Conservation (phyloP, 2,329 filamentous ascomycete species). For the Niveomyces coronatus region DNA sequence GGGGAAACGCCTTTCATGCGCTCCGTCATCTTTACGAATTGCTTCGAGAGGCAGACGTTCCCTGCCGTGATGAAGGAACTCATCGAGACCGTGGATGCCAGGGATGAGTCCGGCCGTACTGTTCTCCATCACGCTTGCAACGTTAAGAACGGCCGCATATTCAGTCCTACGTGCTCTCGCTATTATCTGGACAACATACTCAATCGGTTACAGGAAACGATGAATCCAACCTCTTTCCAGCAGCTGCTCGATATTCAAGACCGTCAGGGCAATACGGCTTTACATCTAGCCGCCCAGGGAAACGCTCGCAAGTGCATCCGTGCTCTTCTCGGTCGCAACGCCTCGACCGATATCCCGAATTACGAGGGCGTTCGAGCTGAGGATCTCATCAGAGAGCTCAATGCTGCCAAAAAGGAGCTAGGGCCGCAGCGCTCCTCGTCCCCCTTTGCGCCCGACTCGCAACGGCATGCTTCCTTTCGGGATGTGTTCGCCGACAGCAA, state of each 20-base stretch:
- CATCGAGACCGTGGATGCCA: slow-evolving; percentile 66
- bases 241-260: slow-evolving; percentile 74
- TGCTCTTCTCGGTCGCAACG: slow-evolving; percentile 66
- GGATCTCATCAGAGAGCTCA: slow-evolving; percentile 67
- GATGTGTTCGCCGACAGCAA: slow-evolving; percentile 37
- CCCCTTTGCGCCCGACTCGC: slow-evolving; percentile 54
- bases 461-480: slow-evolving; percentile 42
- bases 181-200: slow-evolving; percentile 92
- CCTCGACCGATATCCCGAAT: slow-evolving; percentile 74
- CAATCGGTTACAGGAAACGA: slow-evolving; percentile 71
- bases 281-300: slow-evolving; percentile 64
- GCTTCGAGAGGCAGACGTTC: slow-evolving; percentile 88
- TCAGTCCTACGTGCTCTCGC: slow-evolving; percentile 77
- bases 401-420: slow-evolving; percentile 57
- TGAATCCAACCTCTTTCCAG: slow-evolving; percentile 67
- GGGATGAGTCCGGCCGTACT: slow-evolving; percentile 73
- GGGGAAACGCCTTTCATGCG: slow-evolving; percentile 92
- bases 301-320: slow-evolving; percentile 86
- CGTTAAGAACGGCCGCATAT: slow-evolving; percentile 69
- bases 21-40: slow-evolving; percentile 92
- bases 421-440: slow-evolving; percentile 67
- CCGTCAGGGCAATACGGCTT: slow-evolving; percentile 77
- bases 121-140: slow-evolving; percentile 92
- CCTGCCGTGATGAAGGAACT: slow-evolving; percentile 74
- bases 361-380: slow-evolving; percentile 73